Evolutionary conservation across 2,329 filamentous ascomycete genomes (phyloP).

Genomic region (Amphichorda felina): DNA sequence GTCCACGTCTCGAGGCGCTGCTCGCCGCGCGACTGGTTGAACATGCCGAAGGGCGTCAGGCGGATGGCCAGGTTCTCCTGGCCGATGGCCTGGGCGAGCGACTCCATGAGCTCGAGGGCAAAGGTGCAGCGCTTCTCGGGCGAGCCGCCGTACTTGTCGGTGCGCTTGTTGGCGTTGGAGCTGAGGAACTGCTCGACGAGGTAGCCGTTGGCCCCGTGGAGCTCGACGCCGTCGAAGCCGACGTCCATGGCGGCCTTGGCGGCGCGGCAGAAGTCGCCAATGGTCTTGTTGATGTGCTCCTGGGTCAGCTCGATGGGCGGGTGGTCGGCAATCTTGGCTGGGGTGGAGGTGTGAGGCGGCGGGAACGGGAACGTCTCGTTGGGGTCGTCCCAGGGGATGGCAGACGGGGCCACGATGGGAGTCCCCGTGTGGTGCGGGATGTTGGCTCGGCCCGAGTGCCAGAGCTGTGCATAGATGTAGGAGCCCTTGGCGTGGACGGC

Average conservation of each 20-base stretch:
- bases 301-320: constrained; percentile 21
- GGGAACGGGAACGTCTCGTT: constrained; percentile 26
- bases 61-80: constrained; percentile 31
- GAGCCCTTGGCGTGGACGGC: constrained; percentile 50
- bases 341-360: constrained; percentile 18
- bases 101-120: constrained; percentile 39
- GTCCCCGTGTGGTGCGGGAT: constrained; percentile 23
- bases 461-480: constrained; percentile 52
- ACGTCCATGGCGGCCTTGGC: constrained; percentile 35
- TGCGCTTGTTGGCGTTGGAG: constrained; percentile 21
- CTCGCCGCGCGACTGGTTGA: constrained; percentile 36
- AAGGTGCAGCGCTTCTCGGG: constrained; percentile 31
- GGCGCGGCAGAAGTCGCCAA: constrained; percentile 15
- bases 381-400: constrained; percentile 31
- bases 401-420: constrained; percentile 23
- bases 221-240: constrained; percentile 34
- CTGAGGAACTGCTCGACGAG: constrained; percentile 26
- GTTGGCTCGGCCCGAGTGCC: constrained; percentile 25
- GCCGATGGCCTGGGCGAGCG: constrained; percentile 28
- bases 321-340: constrained; percentile 22
- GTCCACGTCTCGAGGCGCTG: constrained; percentile 41
- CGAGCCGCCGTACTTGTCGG: constrained; percentile 21
- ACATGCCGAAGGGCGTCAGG: constrained; percentile 35
- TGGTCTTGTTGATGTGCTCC: constrained; percentile 25
- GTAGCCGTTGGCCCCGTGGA: constrained; percentile 27